Evolutionary conservation across 2,329 filamentous ascomycete species (phyloP).

Genomic region (Elsinoe australis): DNA sequence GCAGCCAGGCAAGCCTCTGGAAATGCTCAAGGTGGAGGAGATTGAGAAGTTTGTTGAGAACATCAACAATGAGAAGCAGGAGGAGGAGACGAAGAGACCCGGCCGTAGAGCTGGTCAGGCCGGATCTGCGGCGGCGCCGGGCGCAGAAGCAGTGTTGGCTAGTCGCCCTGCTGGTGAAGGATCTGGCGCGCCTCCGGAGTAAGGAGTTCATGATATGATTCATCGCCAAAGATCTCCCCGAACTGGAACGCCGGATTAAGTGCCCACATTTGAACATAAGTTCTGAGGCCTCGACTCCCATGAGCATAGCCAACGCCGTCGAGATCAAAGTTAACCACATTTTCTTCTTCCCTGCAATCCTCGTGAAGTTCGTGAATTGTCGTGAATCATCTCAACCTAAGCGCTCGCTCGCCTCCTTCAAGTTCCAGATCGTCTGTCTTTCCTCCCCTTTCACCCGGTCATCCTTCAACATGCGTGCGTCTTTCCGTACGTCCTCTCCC

Average conservation of each 20-base stretch:
- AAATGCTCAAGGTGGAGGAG: conserved; percentile 90
- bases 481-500: conserved; percentile 79
- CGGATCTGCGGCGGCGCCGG: conserved; percentile 22
- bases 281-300: too few relatives aligned
- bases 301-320: too few relatives aligned
- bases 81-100: conserved; percentile 96
- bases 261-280: too few relatives aligned
- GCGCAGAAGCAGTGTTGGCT: conserved; percentile 30
- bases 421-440: conserved; percentile 63
- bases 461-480: conserved; percentile 85
- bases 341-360: too few relatives aligned
- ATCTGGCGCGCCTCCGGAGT: conserved; percentile 21
- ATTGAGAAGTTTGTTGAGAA: conserved; percentile 97
- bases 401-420: conserved; percentile 65
- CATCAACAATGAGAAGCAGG: conserved; percentile 98
- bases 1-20: conserved; percentile 81
- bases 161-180: conserved; percentile 31
- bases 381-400: conserved; percentile 52
- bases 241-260: too few relatives aligned
- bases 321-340: too few relatives aligned
- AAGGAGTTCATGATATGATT: conserved; percentile 21
- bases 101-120: conserved; percentile 45
- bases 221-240: too few relatives aligned
- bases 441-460: conserved; percentile 61
- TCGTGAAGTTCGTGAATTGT: conserved; percentile 3